A percentile compares a stretch with the other conserved stretches of the same genome.
Evolutionary conservation across 23 red algal genomes (phyloP).

Genomic region (Gracilaria gracilis): DNA sequence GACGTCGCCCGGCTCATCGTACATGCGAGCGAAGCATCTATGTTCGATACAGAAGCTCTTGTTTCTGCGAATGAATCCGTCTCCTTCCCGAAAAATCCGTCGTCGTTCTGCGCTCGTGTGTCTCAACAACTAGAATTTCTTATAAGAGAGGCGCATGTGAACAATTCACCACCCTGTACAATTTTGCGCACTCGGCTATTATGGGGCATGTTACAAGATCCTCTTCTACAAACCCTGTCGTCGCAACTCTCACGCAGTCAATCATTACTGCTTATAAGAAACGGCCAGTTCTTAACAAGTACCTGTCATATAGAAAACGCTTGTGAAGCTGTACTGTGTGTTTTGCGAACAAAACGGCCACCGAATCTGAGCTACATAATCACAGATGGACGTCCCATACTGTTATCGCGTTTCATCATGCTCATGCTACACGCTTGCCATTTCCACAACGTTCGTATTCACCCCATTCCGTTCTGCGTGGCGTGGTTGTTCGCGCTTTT

Average conservation of each 20-base stretch:
- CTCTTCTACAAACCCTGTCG: neutral
- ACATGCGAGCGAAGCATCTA: slow-evolving; percentile 9
- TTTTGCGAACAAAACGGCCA: slow-evolving; percentile 26
- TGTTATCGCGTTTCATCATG: slow-evolving; percentile 29
- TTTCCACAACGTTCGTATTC: neutral
- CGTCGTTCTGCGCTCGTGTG: neutral
- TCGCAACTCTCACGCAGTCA: neutral
- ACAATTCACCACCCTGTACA: slow-evolving; percentile 12
- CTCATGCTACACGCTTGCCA: slow-evolving; percentile 22
- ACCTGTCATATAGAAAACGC: slow-evolving; percentile 61
- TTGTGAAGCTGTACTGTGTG: slow-evolving; percentile 43
- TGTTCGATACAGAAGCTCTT: neutral
- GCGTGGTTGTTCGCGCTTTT: slow-evolving; percentile 42
- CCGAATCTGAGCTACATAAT: slow-evolving; percentile 40
- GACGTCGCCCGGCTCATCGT: slow-evolving; percentile 3
- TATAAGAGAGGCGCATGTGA: slow-evolving; percentile 8
- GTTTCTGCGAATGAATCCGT: neutral
- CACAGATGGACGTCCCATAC: slow-evolving; percentile 50
- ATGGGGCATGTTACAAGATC: slow-evolving; percentile 13
- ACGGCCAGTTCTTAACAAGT: slow-evolving; percentile 44
- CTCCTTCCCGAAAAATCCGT: neutral
- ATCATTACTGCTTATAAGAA: slow-evolving; percentile 24
- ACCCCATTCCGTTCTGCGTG: slow-evolving; percentile 36
- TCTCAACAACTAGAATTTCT: slow-evolving; percentile 16
- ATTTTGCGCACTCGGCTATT: slow-evolving; percentile 20